A percentile compares a stretch with the other conserved stretches of the same genome.
Conservation (phyloP, 257 asterid genomes). For the Paraleonurus japonicus region DNA sequence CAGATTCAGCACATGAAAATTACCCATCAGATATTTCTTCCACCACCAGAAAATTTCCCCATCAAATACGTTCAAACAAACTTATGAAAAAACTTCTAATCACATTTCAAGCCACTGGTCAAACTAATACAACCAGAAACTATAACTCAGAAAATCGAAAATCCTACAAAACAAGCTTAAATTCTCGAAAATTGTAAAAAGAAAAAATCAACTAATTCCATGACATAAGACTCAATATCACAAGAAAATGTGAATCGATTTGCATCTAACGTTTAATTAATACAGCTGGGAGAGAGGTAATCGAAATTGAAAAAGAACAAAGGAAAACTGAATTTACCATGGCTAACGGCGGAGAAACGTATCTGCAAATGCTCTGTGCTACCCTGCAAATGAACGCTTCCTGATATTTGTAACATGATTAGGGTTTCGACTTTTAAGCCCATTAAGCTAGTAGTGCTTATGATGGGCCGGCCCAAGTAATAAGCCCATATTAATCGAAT, state of each 20-base stretch:
- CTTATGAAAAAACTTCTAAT: background rate
- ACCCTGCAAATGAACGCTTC: background rate
- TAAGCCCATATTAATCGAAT: too few species aligned
- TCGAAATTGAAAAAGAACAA: background rate
- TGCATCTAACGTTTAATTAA: background rate
- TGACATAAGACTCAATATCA: background rate
- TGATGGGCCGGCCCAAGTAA: background rate
- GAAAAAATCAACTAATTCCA: background rate
- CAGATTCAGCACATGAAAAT: background rate
- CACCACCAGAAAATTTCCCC: background rate
- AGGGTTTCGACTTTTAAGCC: background rate
- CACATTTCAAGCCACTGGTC: background rate
- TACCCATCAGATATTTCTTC: background rate
- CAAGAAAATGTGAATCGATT: background rate
- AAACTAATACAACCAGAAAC: background rate
- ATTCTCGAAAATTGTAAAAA: background rate
- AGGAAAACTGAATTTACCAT: constrained; percentile 19
- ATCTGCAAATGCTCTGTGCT: background rate
- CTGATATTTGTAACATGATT: background rate
- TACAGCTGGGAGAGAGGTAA: background rate
- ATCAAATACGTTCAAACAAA: background rate
- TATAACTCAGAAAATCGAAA: background rate
- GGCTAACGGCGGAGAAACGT: constrained; percentile 14
- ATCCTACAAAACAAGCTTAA: background rate
- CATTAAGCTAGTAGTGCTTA: background rate